Percentiles rank a stretch among this genome's conserved stretches.
Conservation (phyloP, 768 basidiomycete species). For the Calocybe gangraenosa region DNA sequence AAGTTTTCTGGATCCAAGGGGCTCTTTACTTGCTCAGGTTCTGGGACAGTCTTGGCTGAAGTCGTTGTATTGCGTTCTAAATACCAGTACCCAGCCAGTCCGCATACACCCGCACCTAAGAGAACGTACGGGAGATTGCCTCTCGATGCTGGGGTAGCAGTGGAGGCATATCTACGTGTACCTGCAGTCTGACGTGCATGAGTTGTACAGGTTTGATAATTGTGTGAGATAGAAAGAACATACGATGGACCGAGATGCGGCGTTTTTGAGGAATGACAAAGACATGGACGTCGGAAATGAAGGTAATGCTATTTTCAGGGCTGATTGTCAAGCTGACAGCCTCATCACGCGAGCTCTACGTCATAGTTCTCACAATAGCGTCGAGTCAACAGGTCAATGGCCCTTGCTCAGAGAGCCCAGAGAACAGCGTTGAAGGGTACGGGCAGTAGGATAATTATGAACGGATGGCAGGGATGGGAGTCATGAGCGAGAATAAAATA, state of each 20-base stretch:
- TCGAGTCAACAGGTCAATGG: too few relatives aligned
- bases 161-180: slow-evolving; percentile 42
- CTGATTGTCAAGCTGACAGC: slow-evolving; percentile 3
- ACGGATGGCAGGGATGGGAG: too few relatives aligned
- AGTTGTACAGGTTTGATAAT: background rate
- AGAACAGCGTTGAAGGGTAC: too few relatives aligned
- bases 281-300: background rate
- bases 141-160: slow-evolving; percentile 40
- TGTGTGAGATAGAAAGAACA: slow-evolving; percentile 13
- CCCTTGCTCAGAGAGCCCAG: too few relatives aligned
- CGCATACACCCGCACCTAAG: slow-evolving; percentile 42
- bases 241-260: slow-evolving; percentile 41
- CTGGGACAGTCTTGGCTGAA: slow-evolving; percentile 16
- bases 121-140: slow-evolving; percentile 45
- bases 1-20: slow-evolving; percentile 75
- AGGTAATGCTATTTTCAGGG: slow-evolving; percentile 1
- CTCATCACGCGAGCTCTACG: slow-evolving; percentile 1
- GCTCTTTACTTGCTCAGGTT: slow-evolving; percentile 46
- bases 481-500: too few relatives aligned
- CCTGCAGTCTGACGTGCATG: slow-evolving; percentile 24
- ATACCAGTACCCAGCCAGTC: slow-evolving; percentile 47
- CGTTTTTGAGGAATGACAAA: slow-evolving; percentile 43
- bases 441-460: too few relatives aligned
- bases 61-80: slow-evolving; percentile 29
- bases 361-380: slow-evolving; percentile 15